phyloP scores from a whole-genome alignment of 208 protist species.

The Crithidia acanthocephali region DNA sequence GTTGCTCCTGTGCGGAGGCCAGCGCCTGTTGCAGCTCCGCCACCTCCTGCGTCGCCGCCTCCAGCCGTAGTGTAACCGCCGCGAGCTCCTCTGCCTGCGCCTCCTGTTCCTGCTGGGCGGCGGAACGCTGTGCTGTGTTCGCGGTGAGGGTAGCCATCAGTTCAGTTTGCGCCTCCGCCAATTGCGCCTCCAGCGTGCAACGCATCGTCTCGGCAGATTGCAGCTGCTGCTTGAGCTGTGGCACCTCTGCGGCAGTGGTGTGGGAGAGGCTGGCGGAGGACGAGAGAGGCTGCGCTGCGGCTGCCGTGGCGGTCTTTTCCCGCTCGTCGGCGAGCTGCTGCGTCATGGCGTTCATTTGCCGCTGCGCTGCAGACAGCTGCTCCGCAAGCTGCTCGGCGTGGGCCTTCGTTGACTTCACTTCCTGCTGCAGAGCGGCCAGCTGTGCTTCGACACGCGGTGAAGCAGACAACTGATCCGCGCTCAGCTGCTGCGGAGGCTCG shows the following conservation, averaged over 20 bases:
- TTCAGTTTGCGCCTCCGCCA: slow-evolving; percentile 17
- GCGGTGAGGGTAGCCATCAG: neutral
- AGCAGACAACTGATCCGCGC: neutral
- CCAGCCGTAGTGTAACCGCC: neutral
- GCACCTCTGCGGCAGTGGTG: neutral
- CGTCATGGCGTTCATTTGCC: neutral
- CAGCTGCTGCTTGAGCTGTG: slow-evolving; percentile 12
- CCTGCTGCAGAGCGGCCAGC: slow-evolving; percentile 28
- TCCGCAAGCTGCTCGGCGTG: slow-evolving; percentile 24
- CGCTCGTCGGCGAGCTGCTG: slow-evolving; percentile 2
- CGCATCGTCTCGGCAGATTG: slow-evolving; percentile 7
- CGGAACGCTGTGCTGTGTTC: neutral
- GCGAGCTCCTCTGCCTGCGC: slow-evolving; percentile 8
- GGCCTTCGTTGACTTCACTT: slow-evolving; percentile 36
- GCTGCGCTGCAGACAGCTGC: slow-evolving; percentile 4
- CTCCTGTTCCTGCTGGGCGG: neutral
- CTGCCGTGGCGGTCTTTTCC: neutral
- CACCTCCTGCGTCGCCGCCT: slow-evolving; percentile 8
- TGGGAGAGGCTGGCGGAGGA: neutral
- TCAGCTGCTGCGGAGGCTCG: slow-evolving; percentile 1
- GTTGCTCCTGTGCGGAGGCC: slow-evolving; percentile 14
- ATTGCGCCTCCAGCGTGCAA: slow-evolving; percentile 6
- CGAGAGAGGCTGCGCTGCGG: neutral
- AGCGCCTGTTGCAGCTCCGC: slow-evolving; percentile 3
- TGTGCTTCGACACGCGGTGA: neutral